phyloP scores from a whole-genome alignment of 1,139 yeast species.

The Geotrichum australiense region DNA sequence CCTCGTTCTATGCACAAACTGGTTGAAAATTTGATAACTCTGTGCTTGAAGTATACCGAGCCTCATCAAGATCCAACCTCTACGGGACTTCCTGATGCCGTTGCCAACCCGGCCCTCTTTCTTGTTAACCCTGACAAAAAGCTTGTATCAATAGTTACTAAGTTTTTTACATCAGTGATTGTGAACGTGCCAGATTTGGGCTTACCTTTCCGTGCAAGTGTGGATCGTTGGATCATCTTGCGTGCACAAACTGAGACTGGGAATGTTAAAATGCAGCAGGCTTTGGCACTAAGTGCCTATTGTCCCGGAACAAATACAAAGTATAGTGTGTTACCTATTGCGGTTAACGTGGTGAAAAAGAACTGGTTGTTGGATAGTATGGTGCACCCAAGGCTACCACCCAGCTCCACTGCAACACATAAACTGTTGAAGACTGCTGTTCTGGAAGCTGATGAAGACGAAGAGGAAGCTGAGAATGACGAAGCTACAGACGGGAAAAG shows the following conservation, averaged over 20 bases:
- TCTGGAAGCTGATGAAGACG: neutral
- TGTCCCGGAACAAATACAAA: conserved; percentile 57
- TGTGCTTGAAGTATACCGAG: conserved; percentile 25
- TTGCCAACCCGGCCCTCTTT: conserved; percentile 62
- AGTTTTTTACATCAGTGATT: conserved; percentile 46
- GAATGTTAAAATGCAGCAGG: conserved; percentile 27
- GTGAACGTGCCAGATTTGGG: conserved; percentile 47
- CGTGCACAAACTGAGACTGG: conserved; percentile 30
- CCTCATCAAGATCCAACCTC: conserved; percentile 38
- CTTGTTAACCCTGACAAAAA: conserved; percentile 36
- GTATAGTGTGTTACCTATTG: conserved; percentile 65
- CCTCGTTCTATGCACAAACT: conserved; percentile 20
- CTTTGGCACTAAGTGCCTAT: conserved; percentile 39
- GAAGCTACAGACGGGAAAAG: neutral
- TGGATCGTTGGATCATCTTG: conserved; percentile 51
- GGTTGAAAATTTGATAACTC: conserved; percentile 20
- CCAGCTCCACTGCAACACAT: conserved; percentile 27
- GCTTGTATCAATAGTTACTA: conserved; percentile 39
- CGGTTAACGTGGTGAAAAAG: conserved; percentile 39
- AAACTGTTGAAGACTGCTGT: conserved; percentile 11
- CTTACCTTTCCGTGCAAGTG: conserved; percentile 54
- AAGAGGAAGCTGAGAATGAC: neutral
- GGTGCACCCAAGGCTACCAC: conserved; percentile 74
- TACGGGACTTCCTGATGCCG: conserved; percentile 54
- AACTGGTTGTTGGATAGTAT: conserved; percentile 47